Base-by-base conservation (phyloP, 148 eudicot species). In the Gaultheria prostrata region DNA sequence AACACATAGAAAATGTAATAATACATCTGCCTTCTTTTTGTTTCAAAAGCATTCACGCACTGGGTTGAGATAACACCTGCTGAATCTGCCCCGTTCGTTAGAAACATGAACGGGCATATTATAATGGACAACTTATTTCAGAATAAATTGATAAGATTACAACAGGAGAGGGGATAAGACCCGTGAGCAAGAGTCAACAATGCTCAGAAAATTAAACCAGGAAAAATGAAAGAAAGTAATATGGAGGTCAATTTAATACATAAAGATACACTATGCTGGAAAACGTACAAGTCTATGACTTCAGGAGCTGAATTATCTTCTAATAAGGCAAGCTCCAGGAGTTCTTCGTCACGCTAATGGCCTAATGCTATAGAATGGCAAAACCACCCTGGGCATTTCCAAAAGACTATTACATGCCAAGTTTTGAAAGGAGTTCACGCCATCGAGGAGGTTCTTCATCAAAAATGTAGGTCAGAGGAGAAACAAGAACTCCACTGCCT, bases 371-470 rank as follows among this genome's bases (percentile, higher is more conserved):
- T 24, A 80, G 45, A 48, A 65, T 17, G 83, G 14, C 67, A 48
- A 67, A 45, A 63, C 35, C 13, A 63, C 21, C 33, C n/a, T 4
- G 57, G 49, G 70, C 6, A 39, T 67, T 21, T 10, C 43, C 13
- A 21, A 32, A 72, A 54, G 4, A 77, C 20, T 26, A 69, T 81
- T 86, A 87, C 43, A 90, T 88, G 71, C 93, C 98, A 15, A 95
- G 88, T 79, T 87, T 90, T 76, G 88, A 81, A 33, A 93, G 95
- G 84, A 95, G 88, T 56, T 92, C 84, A 3, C 82, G 87, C 98
- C 98, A 95, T 83, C 98, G 90, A n/a, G 98, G 95, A 56, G 98
- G 87, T 87, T 95, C 98, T 86, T 95, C 97, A 35, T 95, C 98
- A 46, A 95, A 95, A 45, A 95, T 95, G 88, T 95, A 95, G 83